Evolutionary conservation across 2,329 filamentous ascomycete species (phyloP).

Genomic region (Colletotrichum zoysiae): DNA sequence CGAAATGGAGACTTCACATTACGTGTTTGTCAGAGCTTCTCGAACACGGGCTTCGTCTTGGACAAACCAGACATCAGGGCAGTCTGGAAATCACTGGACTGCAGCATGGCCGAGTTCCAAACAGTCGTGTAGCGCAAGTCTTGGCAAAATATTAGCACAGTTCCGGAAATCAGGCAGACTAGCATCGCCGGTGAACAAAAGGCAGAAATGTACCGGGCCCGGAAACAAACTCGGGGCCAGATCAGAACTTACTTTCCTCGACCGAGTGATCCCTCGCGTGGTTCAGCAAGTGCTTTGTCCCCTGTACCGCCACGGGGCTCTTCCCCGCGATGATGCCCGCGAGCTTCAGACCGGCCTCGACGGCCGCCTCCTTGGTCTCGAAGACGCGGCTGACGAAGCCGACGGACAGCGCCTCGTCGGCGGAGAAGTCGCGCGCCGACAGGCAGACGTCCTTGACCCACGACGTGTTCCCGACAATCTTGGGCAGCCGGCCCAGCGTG

Average conservation of each 20-base stretch:
- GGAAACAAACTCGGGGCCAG: conserved; percentile 9
- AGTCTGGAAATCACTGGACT: conserved; percentile 80
- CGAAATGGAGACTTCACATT: too few species aligned
- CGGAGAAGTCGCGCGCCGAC: conserved; percentile 76
- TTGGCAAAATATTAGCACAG: conserved; percentile 47
- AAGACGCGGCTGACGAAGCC: conserved; percentile 78
- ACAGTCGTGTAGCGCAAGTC: conserved; percentile 84
- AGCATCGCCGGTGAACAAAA: background rate
- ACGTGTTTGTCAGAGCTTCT: conserved; percentile 74
- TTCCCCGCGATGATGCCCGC: conserved; percentile 79
- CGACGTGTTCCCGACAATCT: conserved; percentile 75
- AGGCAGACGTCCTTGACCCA: conserved; percentile 87
- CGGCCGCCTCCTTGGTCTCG: conserved; percentile 71
- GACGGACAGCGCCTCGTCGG: conserved; percentile 75
- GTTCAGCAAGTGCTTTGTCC: conserved; percentile 89
- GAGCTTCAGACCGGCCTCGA: conserved; percentile 73
- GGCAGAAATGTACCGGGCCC: background rate
- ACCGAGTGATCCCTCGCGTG: conserved; percentile 83
- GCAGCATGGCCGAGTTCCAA: conserved; percentile 88
- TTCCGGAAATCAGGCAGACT: background rate
- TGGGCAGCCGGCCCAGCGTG: conserved; percentile 79
- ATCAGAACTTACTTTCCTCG: conserved; percentile 72
- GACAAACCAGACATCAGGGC: conserved; percentile 82
- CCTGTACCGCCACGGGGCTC: conserved; percentile 88
- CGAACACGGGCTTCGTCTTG: conserved; percentile 85